Base-by-base conservation (phyloP, 331 rosid genomes). In the Rhamnella rubrinervis region DNA sequence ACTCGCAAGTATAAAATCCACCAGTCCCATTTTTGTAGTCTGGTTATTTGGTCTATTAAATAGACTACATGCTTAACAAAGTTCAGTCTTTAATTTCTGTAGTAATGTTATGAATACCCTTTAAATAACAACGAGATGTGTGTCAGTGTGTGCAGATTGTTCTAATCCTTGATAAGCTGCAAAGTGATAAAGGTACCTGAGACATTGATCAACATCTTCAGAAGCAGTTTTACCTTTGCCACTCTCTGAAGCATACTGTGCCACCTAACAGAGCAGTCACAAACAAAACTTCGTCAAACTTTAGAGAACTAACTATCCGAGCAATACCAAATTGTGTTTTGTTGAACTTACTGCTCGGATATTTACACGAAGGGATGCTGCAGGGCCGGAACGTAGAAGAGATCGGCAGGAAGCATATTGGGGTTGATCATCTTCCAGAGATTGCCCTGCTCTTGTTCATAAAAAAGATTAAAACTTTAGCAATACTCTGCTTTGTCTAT, bases 351-450 rank as follows among this genome's bases (percentile, higher is more conserved):
- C 98, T 17, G 97, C 98, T 61, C 92, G 82, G 44, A 93, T 93
- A 70, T 89, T 85, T 66, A 87, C 61, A 20, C 91, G 97, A 75
- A 91, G 91, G 17, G 98, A 87, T 21, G 91, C 89, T 73, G 97
- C 98, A 55, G 93, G 96, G 58, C 96, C 98, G 2, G 89, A 86
- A 65, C 96, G 98, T 53, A 87, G 88, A 31, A 87, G 81, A 67
- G 96, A 87, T 70, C 96, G 87, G 77, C 96, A 93, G 40, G 82
- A 16, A 75, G 71, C 77, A 76, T 77, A 93, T 70, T 81, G 90
- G 38, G 96, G 98, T 39, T 84, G 71, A 39, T 84, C 85, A 65
- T 53, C 84, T 71, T 85, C 96, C 71, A 93, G 76, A 41, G 84
- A 76, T 76, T 87, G 85, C 65, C 88, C 97, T 87, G 64, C 60